Conservation (phyloP, 257 asterid species). For the Ballota nigra region DNA sequence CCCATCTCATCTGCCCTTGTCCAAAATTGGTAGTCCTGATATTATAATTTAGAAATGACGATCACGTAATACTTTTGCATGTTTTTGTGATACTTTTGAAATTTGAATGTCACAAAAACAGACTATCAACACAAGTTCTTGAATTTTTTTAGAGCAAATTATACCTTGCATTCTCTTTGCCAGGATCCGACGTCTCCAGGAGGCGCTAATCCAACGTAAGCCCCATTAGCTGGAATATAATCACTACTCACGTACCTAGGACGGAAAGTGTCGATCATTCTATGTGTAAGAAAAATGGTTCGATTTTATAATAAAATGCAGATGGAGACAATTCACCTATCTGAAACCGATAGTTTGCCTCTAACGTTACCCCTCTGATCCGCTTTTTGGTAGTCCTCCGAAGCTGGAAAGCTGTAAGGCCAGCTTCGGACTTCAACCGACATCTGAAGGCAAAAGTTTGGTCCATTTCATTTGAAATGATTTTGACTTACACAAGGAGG, state of each 20-base stretch:
- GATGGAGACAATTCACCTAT: conserved; percentile 49
- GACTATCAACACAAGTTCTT: not conserved
- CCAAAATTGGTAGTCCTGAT: conserved; percentile 92
- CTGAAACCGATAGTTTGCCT: conserved; percentile 70
- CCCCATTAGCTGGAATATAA: conserved; percentile 55
- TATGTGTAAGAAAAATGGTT: not conserved
- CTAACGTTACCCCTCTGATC: conserved; percentile 60
- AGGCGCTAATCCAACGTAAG: conserved; percentile 76
- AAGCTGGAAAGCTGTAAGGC: conserved; percentile 84
- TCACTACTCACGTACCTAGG: conserved; percentile 46
- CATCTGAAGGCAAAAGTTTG: conserved; percentile 34
- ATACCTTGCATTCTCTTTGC: conserved; percentile 85
- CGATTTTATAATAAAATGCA: not conserved
- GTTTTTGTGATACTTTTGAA: no score
- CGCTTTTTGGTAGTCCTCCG: conserved; percentile 59
- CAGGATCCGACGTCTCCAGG: conserved; percentile 80
- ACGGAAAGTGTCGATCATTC: not conserved
- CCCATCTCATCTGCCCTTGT: conserved; percentile 57
- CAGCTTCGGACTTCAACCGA: conserved; percentile 50
- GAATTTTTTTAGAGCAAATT: not conserved
- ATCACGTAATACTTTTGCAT: not conserved
- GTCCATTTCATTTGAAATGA: not conserved
- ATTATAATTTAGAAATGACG: not conserved
- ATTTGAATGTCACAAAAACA: no score
- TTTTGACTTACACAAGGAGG: not conserved